Percentiles rank a stretch among this genome's conserved stretches.
Evolutionary conservation across 2,329 filamentous ascomycete genomes (phyloP).

Genomic region (Monosporascus sp.): DNA sequence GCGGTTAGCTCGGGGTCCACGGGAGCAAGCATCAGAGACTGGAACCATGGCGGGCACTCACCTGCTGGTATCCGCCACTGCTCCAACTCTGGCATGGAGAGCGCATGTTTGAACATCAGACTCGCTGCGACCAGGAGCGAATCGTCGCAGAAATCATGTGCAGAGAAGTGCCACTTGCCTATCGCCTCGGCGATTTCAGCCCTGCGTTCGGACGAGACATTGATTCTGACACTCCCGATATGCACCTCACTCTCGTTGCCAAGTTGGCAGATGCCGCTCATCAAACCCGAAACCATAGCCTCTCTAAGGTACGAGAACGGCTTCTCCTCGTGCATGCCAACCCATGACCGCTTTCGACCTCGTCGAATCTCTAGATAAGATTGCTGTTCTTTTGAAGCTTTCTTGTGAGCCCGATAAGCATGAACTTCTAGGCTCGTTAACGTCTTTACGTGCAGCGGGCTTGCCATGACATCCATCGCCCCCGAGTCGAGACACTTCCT

Average conservation of each 20-base stretch:
- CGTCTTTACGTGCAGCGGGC: slow-evolving; percentile 68
- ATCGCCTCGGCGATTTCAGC: slow-evolving; percentile 62
- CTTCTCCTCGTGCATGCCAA: slow-evolving; percentile 77
- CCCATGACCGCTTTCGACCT: slow-evolving; percentile 83
- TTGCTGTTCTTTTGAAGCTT: slow-evolving; percentile 67
- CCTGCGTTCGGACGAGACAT: slow-evolving; percentile 61
- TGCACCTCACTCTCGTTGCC: slow-evolving; percentile 56
- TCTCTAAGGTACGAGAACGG: slow-evolving; percentile 87
- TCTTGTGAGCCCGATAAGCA: slow-evolving; percentile 75
- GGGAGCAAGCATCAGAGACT: slow-evolving; percentile 13
- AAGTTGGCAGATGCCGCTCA: slow-evolving; percentile 80
- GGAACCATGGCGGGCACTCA: slow-evolving; percentile 34
- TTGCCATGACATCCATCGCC: slow-evolving; percentile 78
- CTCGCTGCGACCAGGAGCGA: slow-evolving; percentile 82
- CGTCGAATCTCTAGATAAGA: slow-evolving; percentile 66
- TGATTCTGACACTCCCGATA: slow-evolving; percentile 60
- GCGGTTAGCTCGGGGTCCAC: slow-evolving; percentile 32
- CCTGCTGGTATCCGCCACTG: slow-evolving; percentile 74
- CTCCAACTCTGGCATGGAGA: slow-evolving; percentile 74
- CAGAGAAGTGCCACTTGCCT: slow-evolving; percentile 80
- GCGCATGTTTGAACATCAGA: slow-evolving; percentile 83
- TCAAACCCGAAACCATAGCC: slow-evolving; percentile 86
- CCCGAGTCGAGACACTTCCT: slow-evolving; percentile 78
- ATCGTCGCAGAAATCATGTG: slow-evolving; percentile 84
- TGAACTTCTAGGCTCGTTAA: slow-evolving; percentile 74